phyloP scores from a whole-genome alignment of 192 early-diverging fungal species.

The Helicostylum pulchrum region DNA sequence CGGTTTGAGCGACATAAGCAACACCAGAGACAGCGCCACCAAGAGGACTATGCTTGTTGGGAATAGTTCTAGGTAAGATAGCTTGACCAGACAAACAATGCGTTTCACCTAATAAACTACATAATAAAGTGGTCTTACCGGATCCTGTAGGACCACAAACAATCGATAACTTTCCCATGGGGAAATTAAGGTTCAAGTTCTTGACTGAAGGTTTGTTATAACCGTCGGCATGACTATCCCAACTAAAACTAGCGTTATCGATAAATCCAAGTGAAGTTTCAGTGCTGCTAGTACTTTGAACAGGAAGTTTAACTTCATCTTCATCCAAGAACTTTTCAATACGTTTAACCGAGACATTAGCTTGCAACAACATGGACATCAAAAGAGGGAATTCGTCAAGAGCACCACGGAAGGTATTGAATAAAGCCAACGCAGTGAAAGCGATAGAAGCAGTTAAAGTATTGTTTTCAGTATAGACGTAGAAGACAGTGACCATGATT shows the following conservation, averaged over 20 bases:
- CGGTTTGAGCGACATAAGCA: conserved; percentile 79
- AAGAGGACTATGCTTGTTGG: conserved; percentile 1
- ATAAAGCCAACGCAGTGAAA: conserved; percentile 73
- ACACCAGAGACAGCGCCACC: conserved; percentile 53
- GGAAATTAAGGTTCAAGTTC: conserved; percentile 67
- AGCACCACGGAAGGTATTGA: conserved; percentile 64
- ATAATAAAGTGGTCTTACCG: conserved; percentile 85
- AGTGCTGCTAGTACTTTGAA: conserved; percentile 12
- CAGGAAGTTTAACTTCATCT: conserved; percentile 54
- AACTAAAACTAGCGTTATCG: conserved; percentile 63
- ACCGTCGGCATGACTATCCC: conserved; percentile 33
- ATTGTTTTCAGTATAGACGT: conserved; percentile 59
- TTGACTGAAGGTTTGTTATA: conserved; percentile 35
- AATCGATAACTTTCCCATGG: conserved; percentile 67
- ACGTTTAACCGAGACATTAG: conserved; percentile 62
- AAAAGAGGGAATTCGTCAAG: conserved; percentile 62
- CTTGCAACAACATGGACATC: conserved; percentile 57
- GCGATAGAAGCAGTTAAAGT: conserved; percentile 59
- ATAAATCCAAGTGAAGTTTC: conserved; percentile 56
- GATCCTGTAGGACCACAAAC: conserved; percentile 84
- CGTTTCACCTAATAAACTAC: conserved; percentile 85
- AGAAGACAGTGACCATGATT: conserved; percentile 58
- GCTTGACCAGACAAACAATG: conserved; percentile 39
- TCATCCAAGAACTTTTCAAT: conserved; percentile 76
- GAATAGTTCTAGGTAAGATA: conserved; percentile 38